Conservation (phyloP, 495 filamentous ascomycete species). For the Peziza echinospora region DNA sequence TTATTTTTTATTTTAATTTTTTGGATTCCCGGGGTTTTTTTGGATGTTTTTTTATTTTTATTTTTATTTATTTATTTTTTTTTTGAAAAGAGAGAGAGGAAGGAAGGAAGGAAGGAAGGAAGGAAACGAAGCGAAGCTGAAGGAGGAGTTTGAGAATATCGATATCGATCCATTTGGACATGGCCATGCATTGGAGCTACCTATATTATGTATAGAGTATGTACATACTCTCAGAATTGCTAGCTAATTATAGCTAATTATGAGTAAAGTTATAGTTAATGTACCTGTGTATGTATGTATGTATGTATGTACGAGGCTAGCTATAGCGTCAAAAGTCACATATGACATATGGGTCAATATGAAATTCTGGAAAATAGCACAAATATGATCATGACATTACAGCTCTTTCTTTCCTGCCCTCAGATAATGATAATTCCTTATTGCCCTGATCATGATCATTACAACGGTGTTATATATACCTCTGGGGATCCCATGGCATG, state of each 20-base stretch:
- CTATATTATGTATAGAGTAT: no score
- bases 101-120: background rate
- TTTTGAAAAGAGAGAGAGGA: no score
- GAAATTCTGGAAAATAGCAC: background rate
- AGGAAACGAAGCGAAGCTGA: background rate
- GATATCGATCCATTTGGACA: no score
- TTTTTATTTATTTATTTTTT: background rate
- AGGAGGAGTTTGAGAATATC: no score
- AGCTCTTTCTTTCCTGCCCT: background rate
- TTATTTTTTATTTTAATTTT: background rate
- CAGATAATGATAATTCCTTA: no score
- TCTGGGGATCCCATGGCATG: no score
- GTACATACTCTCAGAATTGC: no score
- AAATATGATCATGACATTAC: background rate
- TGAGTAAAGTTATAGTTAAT: no score
- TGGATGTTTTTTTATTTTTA: background rate
- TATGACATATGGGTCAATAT: background rate
- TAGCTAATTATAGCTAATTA: no score
- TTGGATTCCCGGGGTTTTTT: background rate
- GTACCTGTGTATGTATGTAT: background rate
- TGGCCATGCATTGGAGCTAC: no score
- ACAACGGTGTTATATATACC: no score
- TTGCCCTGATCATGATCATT: no score
- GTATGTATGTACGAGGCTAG: background rate
- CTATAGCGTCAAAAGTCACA: background rate